Conservation (phyloP, 345 rosid species). For the Camelina laxa region DNA sequence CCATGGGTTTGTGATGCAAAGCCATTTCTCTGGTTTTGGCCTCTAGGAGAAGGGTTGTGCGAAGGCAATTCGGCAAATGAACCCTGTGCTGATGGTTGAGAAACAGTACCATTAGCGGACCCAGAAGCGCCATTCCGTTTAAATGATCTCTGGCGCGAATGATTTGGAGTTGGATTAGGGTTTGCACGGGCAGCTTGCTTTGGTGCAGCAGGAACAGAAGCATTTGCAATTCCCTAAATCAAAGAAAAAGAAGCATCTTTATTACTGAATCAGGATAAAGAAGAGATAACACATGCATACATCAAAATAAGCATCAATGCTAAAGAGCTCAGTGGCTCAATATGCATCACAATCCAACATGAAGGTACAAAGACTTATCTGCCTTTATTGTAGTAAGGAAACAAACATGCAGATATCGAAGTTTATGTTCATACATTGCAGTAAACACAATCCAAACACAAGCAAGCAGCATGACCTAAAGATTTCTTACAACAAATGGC, state of each 20-base stretch:
- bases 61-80: conserved; percentile 27
- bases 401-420: conserved; percentile 18
- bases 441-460: background rate
- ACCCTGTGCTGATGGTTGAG: conserved; percentile 40
- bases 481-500: background rate
- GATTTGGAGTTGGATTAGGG: conserved; percentile 29
- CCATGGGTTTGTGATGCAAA: conserved; percentile 55
- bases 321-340: conserved; percentile 11
- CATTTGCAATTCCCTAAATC: conserved; percentile 39
- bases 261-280: background rate
- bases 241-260: conserved; percentile 20
- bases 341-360: conserved; percentile 11
- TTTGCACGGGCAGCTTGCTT: conserved; percentile 30
- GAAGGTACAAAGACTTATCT: background rate
- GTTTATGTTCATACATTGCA: conserved; percentile 12
- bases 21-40: conserved; percentile 56
- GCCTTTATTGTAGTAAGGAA: background rate
- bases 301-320: background rate
- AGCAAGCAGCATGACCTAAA: background rate
- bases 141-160: conserved; percentile 44
- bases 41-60: conserved; percentile 41
- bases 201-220: conserved; percentile 34
- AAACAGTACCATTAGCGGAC: conserved; percentile 35
- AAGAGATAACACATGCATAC: background rate
- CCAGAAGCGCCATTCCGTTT: conserved; percentile 41